These are phyloP conservation scores for Graphilbum ipis-grandicollis DNA, from an alignment of 2,329 filamentous ascomycete genomes.

Conservation along the genomic window DNA sequence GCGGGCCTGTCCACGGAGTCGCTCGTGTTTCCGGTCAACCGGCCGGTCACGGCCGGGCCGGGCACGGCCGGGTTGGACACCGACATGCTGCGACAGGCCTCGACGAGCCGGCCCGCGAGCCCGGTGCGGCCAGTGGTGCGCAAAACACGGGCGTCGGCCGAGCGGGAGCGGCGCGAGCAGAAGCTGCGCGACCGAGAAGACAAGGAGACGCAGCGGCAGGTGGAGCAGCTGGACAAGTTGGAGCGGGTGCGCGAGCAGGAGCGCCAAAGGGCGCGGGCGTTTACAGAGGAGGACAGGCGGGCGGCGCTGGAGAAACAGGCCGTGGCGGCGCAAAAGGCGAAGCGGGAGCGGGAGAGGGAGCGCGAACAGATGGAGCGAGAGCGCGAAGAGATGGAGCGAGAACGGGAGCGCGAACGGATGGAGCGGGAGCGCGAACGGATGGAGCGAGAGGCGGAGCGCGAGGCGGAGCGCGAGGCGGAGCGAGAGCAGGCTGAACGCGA, in stretches of 20 bases:
- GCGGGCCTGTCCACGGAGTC: constrained; percentile 30
- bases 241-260: constrained; percentile 57
- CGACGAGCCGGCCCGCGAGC: constrained; percentile 16
- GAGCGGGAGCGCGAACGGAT: too few relatives aligned
- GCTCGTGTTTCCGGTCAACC: constrained; percentile 15
- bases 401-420: too few relatives aligned
- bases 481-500: constrained; percentile 8
- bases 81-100: constrained; percentile 8
- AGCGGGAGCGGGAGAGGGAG: constrained; percentile 11
- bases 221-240: constrained; percentile 42
- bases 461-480: not conserved
- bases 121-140: constrained; percentile 25
- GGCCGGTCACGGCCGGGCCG: too few relatives aligned
- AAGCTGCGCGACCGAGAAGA: constrained; percentile 43
- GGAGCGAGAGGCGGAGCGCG: too few relatives aligned
- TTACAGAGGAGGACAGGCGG: constrained; percentile 37
- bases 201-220: constrained; percentile 43
- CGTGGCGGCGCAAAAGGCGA: constrained; percentile 31
- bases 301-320: constrained; percentile 27
- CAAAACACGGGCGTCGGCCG: constrained; percentile 39
- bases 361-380: constrained; percentile 7
- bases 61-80: too few relatives aligned
- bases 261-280: constrained; percentile 45
- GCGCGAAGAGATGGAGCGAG: constrained; percentile 7
- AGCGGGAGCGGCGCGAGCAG: constrained; percentile 33